phyloP scores from a whole-genome alignment of 768 basidiomycete genomes.

The Neoboletus magnificus region DNA sequence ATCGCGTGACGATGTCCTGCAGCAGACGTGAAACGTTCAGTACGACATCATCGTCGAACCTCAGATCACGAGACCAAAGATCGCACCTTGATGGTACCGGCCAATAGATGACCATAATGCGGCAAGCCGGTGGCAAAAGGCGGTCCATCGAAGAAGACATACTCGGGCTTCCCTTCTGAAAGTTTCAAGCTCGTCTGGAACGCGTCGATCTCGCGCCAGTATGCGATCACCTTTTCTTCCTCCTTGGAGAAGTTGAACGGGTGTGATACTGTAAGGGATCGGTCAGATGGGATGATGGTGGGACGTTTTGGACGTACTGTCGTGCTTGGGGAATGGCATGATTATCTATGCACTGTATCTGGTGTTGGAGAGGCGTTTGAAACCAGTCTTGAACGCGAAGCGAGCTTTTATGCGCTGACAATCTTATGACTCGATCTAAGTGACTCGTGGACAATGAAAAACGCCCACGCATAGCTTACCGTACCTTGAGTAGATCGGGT shows the following conservation, averaged over 20 bases:
- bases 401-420: neutral
- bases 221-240: constrained; percentile 85
- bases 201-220: constrained; percentile 96
- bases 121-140: constrained; percentile 97
- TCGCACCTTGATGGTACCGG: constrained; percentile 88
- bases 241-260: constrained; percentile 83
- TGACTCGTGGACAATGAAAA: constrained; percentile 1
- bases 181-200: constrained; percentile 93
- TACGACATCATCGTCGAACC: neutral
- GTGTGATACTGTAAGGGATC: constrained; percentile 53
- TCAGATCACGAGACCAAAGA: neutral
- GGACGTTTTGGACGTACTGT: constrained; percentile 48
- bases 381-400: neutral
- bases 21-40: neutral
- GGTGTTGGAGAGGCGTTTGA: neutral
- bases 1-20: constrained; percentile 96
- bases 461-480: neutral
- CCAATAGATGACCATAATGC: constrained; percentile 92
- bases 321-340: constrained; percentile 71
- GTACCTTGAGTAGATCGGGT: neutral
- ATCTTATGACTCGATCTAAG: constrained; percentile 14
- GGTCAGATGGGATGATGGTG: constrained; percentile 2
- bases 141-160: constrained; percentile 94
- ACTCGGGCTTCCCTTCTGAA: constrained; percentile 87
- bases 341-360: neutral